Conservation (phyloP, 176 grass and related monocot species). For the Oryza australiensis region DNA sequence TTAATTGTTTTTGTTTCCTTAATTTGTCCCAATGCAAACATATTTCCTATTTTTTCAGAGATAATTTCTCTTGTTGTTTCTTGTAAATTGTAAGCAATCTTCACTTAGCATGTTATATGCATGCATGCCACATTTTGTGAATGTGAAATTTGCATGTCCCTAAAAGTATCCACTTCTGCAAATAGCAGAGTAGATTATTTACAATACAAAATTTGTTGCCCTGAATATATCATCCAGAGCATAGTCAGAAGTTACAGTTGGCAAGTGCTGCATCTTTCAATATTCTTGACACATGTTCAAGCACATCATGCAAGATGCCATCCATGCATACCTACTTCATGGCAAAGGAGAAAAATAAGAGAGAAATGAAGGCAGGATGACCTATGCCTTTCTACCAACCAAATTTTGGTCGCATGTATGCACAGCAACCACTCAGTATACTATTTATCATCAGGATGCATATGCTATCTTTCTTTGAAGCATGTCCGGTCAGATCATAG, state of each 20-base stretch:
- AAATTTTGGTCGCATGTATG: neutral
- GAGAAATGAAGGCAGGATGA: neutral
- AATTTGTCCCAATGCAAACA: no score
- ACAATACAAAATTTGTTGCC: neutral
- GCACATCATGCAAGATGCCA: neutral
- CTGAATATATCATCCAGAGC: neutral
- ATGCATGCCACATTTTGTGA: neutral
- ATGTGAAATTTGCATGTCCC: neutral
- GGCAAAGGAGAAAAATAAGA: neutral
- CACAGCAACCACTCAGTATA: neutral
- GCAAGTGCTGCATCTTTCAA: neutral
- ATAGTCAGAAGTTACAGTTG: neutral
- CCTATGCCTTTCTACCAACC: slow-evolving; percentile 18
- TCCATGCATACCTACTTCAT: neutral
- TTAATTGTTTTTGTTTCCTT: no score
- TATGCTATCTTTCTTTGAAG: neutral
- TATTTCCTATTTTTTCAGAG: no score
- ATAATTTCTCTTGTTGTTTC: no score
- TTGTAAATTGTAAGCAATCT: no score
- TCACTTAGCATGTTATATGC: neutral
- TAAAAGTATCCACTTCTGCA: neutral
- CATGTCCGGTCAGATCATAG: slow-evolving; percentile 25
- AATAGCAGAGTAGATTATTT: neutral
- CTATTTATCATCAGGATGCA: neutral
- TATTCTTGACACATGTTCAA: neutral